Conservation (phyloP, 108 stramenopile genomes). For the Phaeodactylum tricornutum region DNA sequence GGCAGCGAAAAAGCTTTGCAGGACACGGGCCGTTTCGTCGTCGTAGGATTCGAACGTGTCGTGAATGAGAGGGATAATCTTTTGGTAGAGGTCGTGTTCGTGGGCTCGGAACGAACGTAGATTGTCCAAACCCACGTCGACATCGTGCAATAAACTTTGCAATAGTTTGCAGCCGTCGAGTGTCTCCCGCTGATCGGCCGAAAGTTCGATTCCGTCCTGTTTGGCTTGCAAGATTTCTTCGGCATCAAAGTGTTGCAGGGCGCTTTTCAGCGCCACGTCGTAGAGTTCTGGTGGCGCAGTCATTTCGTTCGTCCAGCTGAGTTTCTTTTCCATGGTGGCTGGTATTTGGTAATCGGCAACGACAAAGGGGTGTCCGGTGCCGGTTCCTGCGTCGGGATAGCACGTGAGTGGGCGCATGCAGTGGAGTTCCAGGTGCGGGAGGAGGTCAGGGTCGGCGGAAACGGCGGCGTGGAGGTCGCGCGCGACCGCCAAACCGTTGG, state of each 20-base stretch:
- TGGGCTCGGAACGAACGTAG: conserved; percentile 55
- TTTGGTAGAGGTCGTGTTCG: conserved; percentile 59
- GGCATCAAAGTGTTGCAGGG: conserved; percentile 80
- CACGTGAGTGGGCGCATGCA: conserved; percentile 72
- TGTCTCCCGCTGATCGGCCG: conserved; percentile 75
- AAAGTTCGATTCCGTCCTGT: conserved; percentile 38
- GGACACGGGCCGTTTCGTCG: conserved; percentile 55
- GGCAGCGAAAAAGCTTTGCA: conserved; percentile 60
- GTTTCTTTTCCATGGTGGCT: conserved; percentile 6
- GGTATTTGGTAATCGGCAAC: conserved; percentile 48
- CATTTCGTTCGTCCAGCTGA: conserved; percentile 34
- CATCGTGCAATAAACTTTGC: conserved; percentile 76
- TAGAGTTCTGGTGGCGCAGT: conserved; percentile 50
- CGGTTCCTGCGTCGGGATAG: conserved; percentile 59
- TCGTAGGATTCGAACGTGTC: conserved; percentile 80
- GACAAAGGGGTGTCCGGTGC: conserved; percentile 35
- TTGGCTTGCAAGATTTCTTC: conserved; percentile 51
- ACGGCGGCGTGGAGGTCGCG: conserved; percentile 21
- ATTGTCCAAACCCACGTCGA: conserved; percentile 57
- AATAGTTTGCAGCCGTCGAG: conserved; percentile 77
- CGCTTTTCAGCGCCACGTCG: conserved; percentile 46
- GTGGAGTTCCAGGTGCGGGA: conserved; percentile 23
- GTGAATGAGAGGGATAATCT: conserved; percentile 70
- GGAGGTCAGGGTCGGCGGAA: conserved; percentile 6
- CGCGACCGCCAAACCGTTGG: conserved; percentile 50